These are phyloP conservation scores for Yamadazyma taylorii DNA, from an alignment of 1,139 yeast species.

Conservation along the genomic window DNA sequence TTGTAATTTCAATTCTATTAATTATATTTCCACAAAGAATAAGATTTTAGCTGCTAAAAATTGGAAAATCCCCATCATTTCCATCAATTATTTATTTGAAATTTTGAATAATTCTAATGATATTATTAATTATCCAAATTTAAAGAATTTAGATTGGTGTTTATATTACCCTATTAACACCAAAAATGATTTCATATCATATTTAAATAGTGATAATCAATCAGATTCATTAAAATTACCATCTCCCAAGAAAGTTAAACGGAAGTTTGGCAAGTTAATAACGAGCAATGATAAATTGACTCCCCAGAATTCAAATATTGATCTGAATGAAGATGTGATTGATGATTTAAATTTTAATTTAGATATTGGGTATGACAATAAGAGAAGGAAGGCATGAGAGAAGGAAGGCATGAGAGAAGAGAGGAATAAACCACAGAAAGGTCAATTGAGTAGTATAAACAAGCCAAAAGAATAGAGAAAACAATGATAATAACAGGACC, in stretches of 20 bases:
- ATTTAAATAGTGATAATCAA: constrained; percentile 5
- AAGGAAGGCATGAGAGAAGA: too few species aligned
- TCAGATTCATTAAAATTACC: constrained; percentile 28
- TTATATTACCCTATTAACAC: constrained; percentile 41
- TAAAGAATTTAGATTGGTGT: constrained; percentile 51
- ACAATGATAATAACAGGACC: too few species aligned
- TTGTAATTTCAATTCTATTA: constrained; percentile 41
- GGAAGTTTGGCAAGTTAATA: constrained; percentile 36
- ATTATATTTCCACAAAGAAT: constrained; percentile 46
- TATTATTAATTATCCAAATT: constrained; percentile 28
- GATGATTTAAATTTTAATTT: constrained; percentile 15
- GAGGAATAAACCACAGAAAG: too few species aligned
- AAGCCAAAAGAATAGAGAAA: too few species aligned
- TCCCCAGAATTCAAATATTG: constrained; percentile 2
- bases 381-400: constrained; percentile 1
- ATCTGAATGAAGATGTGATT: constrained; percentile 6
- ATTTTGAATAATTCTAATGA: constrained; percentile 23
- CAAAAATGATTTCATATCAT: constrained; percentile 6
- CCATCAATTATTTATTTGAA: constrained; percentile 55
- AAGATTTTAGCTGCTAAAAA: constrained; percentile 57
- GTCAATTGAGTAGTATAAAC: too few species aligned
- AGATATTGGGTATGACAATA: constrained; percentile 18
- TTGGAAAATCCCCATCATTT: constrained; percentile 58
- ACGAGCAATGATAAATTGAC: constrained; percentile 9
- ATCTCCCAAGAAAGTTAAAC: constrained; percentile 39